Base-by-base conservation (phyloP, 441 rosid species). In the Biscutella laevigata region DNA sequence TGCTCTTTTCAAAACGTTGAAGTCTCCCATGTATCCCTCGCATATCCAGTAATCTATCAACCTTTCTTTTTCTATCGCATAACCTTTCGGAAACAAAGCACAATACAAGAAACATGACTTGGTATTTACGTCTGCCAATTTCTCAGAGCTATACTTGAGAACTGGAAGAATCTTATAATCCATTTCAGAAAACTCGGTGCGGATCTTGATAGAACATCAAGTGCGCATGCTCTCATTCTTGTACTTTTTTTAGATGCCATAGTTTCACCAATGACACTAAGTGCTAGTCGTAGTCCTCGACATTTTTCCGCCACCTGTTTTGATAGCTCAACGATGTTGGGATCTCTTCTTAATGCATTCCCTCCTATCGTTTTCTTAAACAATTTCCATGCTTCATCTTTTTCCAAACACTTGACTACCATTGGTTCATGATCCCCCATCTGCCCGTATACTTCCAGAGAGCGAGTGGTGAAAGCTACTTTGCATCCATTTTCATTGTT, bases 131-230 rank as follows among this genome's bases (percentile, higher is more conserved):
- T 33, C 20, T 0, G 40, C 37, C 24, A 71, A 43, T 25, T 35
- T 3, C 2, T 70, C 66, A 19, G 64, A 77, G 34, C 76, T 61
- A 7, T 67, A 48, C 49, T 67, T 64, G n/a, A n/a, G n/a, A n/a
- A n/a, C n/a, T n/a, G n/a, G n/a, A 9, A 74, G 34, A 5, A 47
- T 21, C 9, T 36, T 45, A 40, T 2, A 4, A 2, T 22, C 25
- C 25, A n/a, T n/a, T n/a, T n/a, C n/a, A n/a, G n/a, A n/a, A n/a
- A n/a, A n/a, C n/a, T n/a, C n/a, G n/a, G n/a, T n/a, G n/a, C n/a
- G n/a, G n/a, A n/a, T n/a, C n/a, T n/a, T n/a, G 6, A 36, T 6
- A 71, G 20, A 12, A 3, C 37, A 9, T 57, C 9, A 35, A 56
- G 37, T 8, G n/a, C n/a, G 75, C 65, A 5, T 12, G 12, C 2